Evolutionary conservation across 768 basidiomycete genomes (phyloP).

Genomic region (Nidularia sp.): DNA sequence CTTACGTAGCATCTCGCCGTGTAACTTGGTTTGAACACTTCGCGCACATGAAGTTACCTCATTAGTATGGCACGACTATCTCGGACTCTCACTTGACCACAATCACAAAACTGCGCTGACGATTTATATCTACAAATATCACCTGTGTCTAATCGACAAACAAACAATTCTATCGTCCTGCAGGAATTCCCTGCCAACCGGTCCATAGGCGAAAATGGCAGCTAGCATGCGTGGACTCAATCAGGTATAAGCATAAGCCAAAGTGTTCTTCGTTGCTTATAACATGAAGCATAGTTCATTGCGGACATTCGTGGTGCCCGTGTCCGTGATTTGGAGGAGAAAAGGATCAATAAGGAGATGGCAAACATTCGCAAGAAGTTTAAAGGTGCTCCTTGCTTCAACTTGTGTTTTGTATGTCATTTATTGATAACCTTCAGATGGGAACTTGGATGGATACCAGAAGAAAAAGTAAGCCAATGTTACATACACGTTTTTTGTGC

Average conservation of each 20-base stretch:
- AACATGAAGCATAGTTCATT: slow-evolving; percentile 67
- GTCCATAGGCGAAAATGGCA: slow-evolving; percentile 54
- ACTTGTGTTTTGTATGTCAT: background rate
- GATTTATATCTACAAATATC: no score
- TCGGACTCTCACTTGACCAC: no score
- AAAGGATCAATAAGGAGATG: slow-evolving; percentile 99
- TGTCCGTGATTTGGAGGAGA: slow-evolving; percentile 96
- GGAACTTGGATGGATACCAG: slow-evolving; percentile 85
- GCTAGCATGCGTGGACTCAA: slow-evolving; percentile 89
- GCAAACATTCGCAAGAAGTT: slow-evolving; percentile 99
- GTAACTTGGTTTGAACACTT: no score
- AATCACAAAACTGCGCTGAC: no score
- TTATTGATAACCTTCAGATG: slow-evolving; percentile 42
- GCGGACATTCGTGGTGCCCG: slow-evolving; percentile 97
- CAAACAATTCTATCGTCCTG: no score
- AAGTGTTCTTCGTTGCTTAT: background rate
- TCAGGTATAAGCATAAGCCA: slow-evolving; percentile 49
- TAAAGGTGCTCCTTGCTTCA: slow-evolving; percentile 60
- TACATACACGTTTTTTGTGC: background rate
- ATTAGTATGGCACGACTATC: no score
- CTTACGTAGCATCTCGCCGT: no score
- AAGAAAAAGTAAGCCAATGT: slow-evolving; percentile 75
- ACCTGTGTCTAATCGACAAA: no score
- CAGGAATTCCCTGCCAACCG: no score
- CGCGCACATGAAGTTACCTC: no score